Base-by-base conservation (phyloP, 1,139 yeast species). In the Suhomyces ambrosiae region DNA sequence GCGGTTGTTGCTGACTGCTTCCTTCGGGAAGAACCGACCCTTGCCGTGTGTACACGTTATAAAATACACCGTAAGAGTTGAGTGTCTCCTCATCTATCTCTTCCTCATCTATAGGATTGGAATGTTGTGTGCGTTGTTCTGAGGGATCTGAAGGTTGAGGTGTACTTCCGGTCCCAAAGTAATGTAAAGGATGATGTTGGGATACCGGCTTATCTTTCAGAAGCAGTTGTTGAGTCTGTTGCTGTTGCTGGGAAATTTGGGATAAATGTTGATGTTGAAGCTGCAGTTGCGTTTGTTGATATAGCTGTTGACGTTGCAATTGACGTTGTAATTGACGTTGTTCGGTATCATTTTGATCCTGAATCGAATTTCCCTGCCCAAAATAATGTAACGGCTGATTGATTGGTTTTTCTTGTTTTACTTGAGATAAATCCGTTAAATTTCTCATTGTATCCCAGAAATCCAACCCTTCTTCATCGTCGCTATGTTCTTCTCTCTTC, bases 391-490 rank as follows among this genome's bases (percentile, higher is more conserved):
- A 50, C 0, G 77, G 79, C 48, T 74, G 79, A 41, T 72, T 28
- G 4, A 19, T 5, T 18, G 13, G 23, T 13, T 18, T 14, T 15
- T 27, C 18, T 5, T 15, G 11, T 12, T 30, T 35, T 3, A 15
- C 30, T 21, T 61, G 65, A 3, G 74, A 60, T 11, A 52, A 23
- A 27, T 58, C 64, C 4, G 68, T 59, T 22, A 81, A 56, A 21
- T 80, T 71, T 40, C 84, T 68, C 75, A 83, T 71, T 2, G 80
- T 76, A 48, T 82, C 88, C 86, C 87, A 82, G 52, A 82, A 82
- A 54, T 81, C 88, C 23, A 76, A 50, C 12, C 79, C 87, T 40
- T 63, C 69, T 38, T 67, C 60, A 23, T 55, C 54, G 22, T 49
- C 65, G 18, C 54, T 60, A 9, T 8, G 37, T 4, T 39, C 43